Evolutionary conservation across 805 yeast genomes (phyloP).

Genomic region (Zygotorulaspora chibaensis): DNA sequence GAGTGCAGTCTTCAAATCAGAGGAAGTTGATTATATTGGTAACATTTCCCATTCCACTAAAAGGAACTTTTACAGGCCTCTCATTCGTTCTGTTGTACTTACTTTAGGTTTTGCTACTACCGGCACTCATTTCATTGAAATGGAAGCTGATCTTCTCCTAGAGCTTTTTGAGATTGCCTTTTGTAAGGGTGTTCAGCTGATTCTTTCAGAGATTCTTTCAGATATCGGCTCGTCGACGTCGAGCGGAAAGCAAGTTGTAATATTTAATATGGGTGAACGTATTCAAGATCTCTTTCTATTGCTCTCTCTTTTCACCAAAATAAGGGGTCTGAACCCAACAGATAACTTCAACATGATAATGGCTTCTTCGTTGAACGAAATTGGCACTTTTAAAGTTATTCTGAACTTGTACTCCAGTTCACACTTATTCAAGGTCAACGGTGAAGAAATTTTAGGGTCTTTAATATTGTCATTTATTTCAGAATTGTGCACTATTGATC

Average conservation of each 20-base stretch:
- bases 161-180: constrained; percentile 60
- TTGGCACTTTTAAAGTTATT: constrained; percentile 59
- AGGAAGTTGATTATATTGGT: constrained; percentile 45
- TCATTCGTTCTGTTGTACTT: constrained; percentile 55
- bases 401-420: constrained; percentile 65
- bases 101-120: constrained; percentile 43
- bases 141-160: constrained; percentile 48
- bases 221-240: constrained; percentile 42
- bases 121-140: constrained; percentile 41
- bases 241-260: constrained; percentile 33
- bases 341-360: constrained; percentile 45
- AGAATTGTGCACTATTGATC: constrained; percentile 58
- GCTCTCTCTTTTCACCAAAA: constrained; percentile 58
- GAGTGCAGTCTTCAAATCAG: constrained; percentile 41
- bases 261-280: constrained; percentile 41
- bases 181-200: constrained; percentile 58
- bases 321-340: constrained; percentile 48
- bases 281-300: constrained; percentile 63
- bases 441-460: constrained; percentile 69
- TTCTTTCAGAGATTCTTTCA: constrained; percentile 56
- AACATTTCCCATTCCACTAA: constrained; percentile 39
- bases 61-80: constrained; percentile 48
- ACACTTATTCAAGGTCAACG: constrained; percentile 53
- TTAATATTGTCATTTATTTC: constrained; percentile 61
- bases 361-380: constrained; percentile 48